A percentile compares a stretch with the other conserved stretches of the same genome.
These are phyloP conservation scores for Carpinus fangiana DNA, from an alignment of 306 rosid species.

Conservation along the genomic window DNA sequence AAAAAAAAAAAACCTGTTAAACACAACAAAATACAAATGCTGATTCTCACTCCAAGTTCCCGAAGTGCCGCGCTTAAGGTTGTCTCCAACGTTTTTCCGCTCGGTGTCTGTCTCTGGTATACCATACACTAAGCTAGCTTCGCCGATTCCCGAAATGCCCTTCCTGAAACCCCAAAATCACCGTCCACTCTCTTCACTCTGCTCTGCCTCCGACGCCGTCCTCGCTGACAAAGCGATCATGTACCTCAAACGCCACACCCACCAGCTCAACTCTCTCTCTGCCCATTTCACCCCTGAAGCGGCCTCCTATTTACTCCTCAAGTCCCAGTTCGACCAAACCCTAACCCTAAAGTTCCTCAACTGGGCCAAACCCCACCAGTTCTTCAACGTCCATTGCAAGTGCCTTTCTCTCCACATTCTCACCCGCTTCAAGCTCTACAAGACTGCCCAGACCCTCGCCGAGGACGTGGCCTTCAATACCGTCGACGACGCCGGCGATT, in stretches of 20 bases:
- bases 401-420: conserved; percentile 86
- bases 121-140: not conserved
- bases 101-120: not conserved
- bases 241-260: conserved; percentile 72
- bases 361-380: conserved; percentile 59
- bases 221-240: conserved; percentile 62
- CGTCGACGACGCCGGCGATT: conserved; percentile 37
- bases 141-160: conserved; percentile 33
- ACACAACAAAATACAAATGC: too few species aligned
- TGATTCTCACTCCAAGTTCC: too few species aligned
- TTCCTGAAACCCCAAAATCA: conserved; percentile 23
- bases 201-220: conserved; percentile 32
- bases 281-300: conserved; percentile 70
- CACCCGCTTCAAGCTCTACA: conserved; percentile 75
- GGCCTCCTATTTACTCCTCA: conserved; percentile 69
- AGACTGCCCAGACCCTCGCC: conserved; percentile 70
- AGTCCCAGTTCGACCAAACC: conserved; percentile 57
- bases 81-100: not conserved
- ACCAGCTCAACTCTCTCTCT: conserved; percentile 46
- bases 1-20: too few species aligned
- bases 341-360: conserved; percentile 54
- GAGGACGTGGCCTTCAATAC: conserved; percentile 48
- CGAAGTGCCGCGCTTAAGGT: too few species aligned
- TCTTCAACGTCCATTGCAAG: conserved; percentile 62
- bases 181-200: conserved; percentile 30